Conservation (phyloP, 1,139 yeast genomes). For the Pneumocystis jirovecii region DNA sequence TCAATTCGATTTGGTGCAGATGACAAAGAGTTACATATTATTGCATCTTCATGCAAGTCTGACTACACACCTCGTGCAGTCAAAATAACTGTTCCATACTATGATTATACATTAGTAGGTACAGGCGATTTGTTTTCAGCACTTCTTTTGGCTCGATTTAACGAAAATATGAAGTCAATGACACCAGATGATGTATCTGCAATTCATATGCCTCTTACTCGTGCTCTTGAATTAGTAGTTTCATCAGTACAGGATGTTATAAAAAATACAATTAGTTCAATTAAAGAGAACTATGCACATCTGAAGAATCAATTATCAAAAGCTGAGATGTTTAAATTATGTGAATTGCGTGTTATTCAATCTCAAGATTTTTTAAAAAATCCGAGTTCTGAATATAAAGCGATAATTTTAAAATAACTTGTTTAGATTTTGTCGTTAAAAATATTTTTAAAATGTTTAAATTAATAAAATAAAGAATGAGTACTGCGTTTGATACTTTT, state of each 20-base stretch:
- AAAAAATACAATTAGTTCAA: not conserved
- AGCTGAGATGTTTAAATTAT: slow-evolving; percentile 4
- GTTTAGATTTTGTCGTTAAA: not conserved
- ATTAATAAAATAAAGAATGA: not conserved
- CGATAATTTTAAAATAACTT: not conserved
- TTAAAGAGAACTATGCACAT: not conserved
- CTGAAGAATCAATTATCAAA: slow-evolving; percentile 2
- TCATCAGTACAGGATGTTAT: not conserved
- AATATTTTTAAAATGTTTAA: not conserved
- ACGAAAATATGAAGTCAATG: not conserved
- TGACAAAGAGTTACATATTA: slow-evolving; percentile 32
- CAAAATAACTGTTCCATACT: slow-evolving; percentile 37
- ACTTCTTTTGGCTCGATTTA: slow-evolving; percentile 6
- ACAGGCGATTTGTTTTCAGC: slow-evolving; percentile 89
- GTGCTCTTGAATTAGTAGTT: not conserved
- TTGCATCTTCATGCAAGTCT: slow-evolving; percentile 31
- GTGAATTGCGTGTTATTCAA: slow-evolving; percentile 8
- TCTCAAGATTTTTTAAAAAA: slow-evolving; percentile 2
- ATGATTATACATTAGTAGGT: slow-evolving; percentile 72
- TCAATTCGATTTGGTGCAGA: slow-evolving; percentile 31
- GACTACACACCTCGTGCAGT: slow-evolving; percentile 18
- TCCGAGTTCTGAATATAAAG: not conserved
- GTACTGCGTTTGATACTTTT: not conserved
- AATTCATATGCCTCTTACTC: not conserved
- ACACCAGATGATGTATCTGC: not conserved